Conservation (phyloP, 768 basidiomycete genomes). For the Rubroboletus pulcherrimus region DNA sequence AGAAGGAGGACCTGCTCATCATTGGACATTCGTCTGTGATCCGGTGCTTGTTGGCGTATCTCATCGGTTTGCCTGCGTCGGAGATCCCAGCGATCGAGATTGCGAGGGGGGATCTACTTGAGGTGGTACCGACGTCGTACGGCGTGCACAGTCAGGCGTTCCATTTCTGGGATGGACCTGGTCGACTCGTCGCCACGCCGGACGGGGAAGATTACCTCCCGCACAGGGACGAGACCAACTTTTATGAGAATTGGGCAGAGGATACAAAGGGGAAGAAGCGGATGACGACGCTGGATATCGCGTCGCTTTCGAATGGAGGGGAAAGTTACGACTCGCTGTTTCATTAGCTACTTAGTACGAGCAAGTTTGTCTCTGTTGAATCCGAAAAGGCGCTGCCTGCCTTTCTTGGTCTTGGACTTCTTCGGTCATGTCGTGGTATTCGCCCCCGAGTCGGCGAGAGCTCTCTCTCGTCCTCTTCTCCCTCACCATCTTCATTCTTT, state of each 20-base stretch:
- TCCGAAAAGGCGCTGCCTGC: not conserved
- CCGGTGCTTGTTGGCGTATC: slow-evolving; percentile 89
- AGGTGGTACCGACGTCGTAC: slow-evolving; percentile 84
- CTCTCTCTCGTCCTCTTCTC: slow-evolving; percentile 64
- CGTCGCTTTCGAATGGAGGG: slow-evolving; percentile 17
- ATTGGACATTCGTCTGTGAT: slow-evolving; percentile 98
- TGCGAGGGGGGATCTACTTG: slow-evolving; percentile 93
- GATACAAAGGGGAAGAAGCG: slow-evolving; percentile 61
- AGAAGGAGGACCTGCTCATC: slow-evolving; percentile 92
- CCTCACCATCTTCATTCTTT: slow-evolving; percentile 60
- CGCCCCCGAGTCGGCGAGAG: slow-evolving; percentile 72
- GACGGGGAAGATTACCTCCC: slow-evolving; percentile 34
- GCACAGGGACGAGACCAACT: slow-evolving; percentile 65
- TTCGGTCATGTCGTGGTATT: slow-evolving; percentile 51
- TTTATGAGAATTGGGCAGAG: slow-evolving; percentile 87
- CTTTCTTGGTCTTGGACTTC: not conserved
- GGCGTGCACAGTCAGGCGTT: slow-evolving; percentile 88
- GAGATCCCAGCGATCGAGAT: slow-evolving; percentile 98
- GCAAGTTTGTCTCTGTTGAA: not conserved
- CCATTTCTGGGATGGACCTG: slow-evolving; percentile 91
- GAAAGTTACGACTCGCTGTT: slow-evolving; percentile 7
- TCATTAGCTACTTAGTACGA: not conserved
- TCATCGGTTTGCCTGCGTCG: slow-evolving; percentile 89
- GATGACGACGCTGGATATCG: slow-evolving; percentile 31
- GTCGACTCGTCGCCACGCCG: slow-evolving; percentile 43